Evolutionary conservation across 345 rosid species (phyloP), one percentile per base, ranked within the genome.

Genomic region (Populus pruinosa): DNA sequence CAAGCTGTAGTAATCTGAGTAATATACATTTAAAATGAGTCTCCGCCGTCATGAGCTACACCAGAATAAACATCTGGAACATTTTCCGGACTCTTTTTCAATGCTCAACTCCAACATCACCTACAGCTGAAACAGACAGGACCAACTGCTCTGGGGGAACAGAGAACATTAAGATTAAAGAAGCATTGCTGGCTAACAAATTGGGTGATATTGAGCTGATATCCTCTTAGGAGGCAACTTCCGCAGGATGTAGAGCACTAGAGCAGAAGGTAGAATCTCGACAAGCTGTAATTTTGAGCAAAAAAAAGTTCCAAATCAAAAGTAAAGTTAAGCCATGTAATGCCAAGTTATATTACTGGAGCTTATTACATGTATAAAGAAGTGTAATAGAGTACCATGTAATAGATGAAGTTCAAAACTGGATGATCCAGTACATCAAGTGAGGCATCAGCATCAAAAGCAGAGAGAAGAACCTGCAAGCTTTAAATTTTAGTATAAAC

Each of bases 181-280:
- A 67, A 78, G 23, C 70, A 18, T 41, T n/a, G 55, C 33, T 5
- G 14, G 81, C 47, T 91, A 96, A 41, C 90, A 91, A 77, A 94
- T 96, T 1, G 93, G 98, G 82, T 94, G 98, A 86, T 96, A 94
- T 55, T 96, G 97, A 25, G 95, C 94, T 1, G 97, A 94, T 69
- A 92, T 76, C 88, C 98, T 88, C 90, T 92, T 96, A 31, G 98
- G 97, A 67, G 97, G 97, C 91, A 94, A 76, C 90, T 94, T 92
- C 5, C 98, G 97, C 69, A 96, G 84, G 80, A 96, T 94, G 82
- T 84, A 94, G 65, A 96, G 92, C 76, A 94, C 98, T 20, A 96
- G 84, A 47, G 99, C 96, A 2, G 99, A 94, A 74, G 99, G 99
- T 69, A 94, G 90, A 76, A 96, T 92, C 93, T 96, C 99, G 17